Evolutionary conservation across 371 early-diverging fungal genomes (phyloP).

Genomic region (Sporodiniella umbellata): DNA sequence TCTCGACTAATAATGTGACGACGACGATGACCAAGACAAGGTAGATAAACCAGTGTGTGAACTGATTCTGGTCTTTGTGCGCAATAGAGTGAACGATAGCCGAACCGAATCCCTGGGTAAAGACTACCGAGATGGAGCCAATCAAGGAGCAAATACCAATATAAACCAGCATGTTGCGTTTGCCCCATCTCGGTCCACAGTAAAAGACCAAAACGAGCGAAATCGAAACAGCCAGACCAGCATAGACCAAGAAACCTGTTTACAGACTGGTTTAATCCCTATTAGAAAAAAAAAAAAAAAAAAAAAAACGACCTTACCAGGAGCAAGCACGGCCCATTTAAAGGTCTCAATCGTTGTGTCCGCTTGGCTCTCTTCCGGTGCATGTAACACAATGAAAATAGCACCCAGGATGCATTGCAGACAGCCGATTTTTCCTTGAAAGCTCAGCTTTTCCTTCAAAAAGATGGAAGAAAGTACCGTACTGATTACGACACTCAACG

Average conservation of each 20-base stretch:
- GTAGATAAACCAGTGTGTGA: slow-evolving; percentile 85
- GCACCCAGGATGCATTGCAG: slow-evolving; percentile 90
- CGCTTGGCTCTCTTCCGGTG: slow-evolving; percentile 77
- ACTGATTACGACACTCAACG: slow-evolving; percentile 79
- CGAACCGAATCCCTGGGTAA: slow-evolving; percentile 88
- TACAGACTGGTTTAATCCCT: too few relatives aligned
- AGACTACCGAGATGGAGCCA: slow-evolving; percentile 91
- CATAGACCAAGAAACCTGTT: slow-evolving; percentile 86
- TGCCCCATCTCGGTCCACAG: slow-evolving; percentile 84
- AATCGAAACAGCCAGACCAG: slow-evolving; percentile 55
- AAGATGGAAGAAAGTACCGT: slow-evolving; percentile 89
- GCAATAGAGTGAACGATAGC: slow-evolving; percentile 87
- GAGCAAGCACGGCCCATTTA: slow-evolving; percentile 68
- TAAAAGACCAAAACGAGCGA: slow-evolving; percentile 70
- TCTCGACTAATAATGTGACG: slow-evolving; percentile 79
- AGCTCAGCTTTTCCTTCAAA: slow-evolving; percentile 80
- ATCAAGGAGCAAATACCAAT: slow-evolving; percentile 83
- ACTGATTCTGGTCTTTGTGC: slow-evolving; percentile 72
- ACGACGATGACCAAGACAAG: slow-evolving; percentile 74
- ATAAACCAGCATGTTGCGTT: slow-evolving; percentile 82
- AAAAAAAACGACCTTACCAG: slow-evolving; percentile 39
- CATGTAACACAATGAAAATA: slow-evolving; percentile 85
- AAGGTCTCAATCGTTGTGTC: slow-evolving; percentile 83
- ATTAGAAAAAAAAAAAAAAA: neutral
- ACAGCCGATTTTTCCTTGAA: slow-evolving; percentile 89